phyloP scores from a whole-genome alignment of 495 filamentous ascomycete genomes.

The Talaromyces trachyspermus region DNA sequence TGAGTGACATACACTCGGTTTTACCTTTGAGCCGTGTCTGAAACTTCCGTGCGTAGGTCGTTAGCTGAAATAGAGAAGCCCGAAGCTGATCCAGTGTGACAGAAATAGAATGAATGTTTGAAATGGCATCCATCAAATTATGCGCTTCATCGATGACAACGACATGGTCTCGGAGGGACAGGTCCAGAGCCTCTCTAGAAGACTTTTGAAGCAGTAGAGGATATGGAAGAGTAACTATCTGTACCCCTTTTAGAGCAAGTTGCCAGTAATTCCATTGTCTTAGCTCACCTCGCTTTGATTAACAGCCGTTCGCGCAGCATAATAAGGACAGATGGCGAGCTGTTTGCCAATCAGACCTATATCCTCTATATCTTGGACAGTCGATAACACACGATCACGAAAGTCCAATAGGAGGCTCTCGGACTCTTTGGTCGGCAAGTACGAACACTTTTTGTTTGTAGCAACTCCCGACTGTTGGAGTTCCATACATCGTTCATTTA shows the following conservation, averaged over 20 bases:
- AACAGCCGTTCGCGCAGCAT: conserved; percentile 78
- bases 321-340: conserved; percentile 87
- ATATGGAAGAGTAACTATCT: conserved; percentile 93
- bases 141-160: conserved; percentile 96
- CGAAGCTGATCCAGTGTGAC: conserved; percentile 67
- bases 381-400: conserved; percentile 80
- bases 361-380: conserved; percentile 89
- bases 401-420: conserved; percentile 68
- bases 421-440: conserved; percentile 69
- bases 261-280: background rate
- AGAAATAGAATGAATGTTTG: conserved; percentile 75
- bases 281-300: conserved; percentile 63
- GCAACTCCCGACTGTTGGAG: conserved; percentile 69
- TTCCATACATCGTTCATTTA: conserved; percentile 93
- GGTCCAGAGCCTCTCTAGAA: conserved; percentile 76
- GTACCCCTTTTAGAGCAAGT: conserved; percentile 12
- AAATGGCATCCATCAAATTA: conserved; percentile 93
- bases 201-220: conserved; percentile 83
- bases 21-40: conserved; percentile 82
- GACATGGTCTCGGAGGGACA: conserved; percentile 80
- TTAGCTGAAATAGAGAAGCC: conserved; percentile 63
- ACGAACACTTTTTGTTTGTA: conserved; percentile 64
- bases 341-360: conserved; percentile 69
- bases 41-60: conserved; percentile 79
- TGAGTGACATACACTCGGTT: conserved; percentile 91